A percentile compares a stretch with the other conserved stretches of the same genome.
These are phyloP conservation scores for Paramyrothecium sp. DNA, from an alignment of 2,329 filamentous ascomycete genomes.

Conservation along the genomic window DNA sequence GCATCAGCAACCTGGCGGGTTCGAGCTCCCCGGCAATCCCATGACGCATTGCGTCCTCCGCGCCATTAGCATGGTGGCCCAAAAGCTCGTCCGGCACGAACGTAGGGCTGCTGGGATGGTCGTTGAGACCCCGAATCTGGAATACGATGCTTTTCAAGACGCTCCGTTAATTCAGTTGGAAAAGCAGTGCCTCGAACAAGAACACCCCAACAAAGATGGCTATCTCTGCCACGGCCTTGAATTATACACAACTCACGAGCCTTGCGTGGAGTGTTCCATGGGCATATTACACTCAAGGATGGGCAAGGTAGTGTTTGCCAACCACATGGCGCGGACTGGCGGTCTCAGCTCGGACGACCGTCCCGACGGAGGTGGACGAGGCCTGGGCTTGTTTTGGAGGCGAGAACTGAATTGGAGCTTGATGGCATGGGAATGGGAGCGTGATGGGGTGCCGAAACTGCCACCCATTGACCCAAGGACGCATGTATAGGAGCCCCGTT, in stretches of 20 bases:
- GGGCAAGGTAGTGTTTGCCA: constrained; percentile 77
- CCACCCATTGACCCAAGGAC: constrained; percentile 44
- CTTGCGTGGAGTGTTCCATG: constrained; percentile 97
- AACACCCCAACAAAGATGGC: constrained; percentile 69
- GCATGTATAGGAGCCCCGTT: constrained; percentile 49
- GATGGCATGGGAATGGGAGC: constrained; percentile 75
- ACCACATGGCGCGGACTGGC: constrained; percentile 77
- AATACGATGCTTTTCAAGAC: constrained; percentile 66
- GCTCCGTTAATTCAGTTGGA: constrained; percentile 68
- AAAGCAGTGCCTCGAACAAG: constrained; percentile 57
- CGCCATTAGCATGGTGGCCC: constrained; percentile 79
- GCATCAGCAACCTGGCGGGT: constrained; percentile 48
- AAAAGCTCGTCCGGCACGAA: constrained; percentile 59
- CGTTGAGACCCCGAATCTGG: constrained; percentile 38
- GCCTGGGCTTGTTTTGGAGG: constrained; percentile 69
- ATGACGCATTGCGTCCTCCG: constrained; percentile 78
- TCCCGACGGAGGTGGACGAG: constrained; percentile 53
- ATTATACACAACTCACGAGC: constrained; percentile 92
- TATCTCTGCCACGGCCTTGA: constrained; percentile 95
- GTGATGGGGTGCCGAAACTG: constrained; percentile 36
- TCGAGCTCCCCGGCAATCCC: constrained; percentile 60
- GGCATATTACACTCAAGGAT: constrained; percentile 92
- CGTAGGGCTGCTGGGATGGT: constrained; percentile 36
- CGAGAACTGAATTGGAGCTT: constrained; percentile 85
- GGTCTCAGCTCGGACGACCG: constrained; percentile 78